Evolutionary conservation across 23 red algal genomes (phyloP).

Genomic region (Gracilaria gracilis): DNA sequence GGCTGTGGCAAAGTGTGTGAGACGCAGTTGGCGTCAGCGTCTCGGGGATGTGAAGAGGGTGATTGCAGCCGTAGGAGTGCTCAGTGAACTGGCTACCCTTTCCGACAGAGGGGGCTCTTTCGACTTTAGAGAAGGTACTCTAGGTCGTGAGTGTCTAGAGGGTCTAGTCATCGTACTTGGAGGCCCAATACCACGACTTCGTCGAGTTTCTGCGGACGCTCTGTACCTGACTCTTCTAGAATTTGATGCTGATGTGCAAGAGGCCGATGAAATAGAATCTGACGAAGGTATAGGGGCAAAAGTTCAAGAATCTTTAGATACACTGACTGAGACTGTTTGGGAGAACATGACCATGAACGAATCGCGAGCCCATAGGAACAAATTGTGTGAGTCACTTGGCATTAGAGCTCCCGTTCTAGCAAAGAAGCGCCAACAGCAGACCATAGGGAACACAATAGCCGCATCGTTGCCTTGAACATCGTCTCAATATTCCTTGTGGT

Average conservation of each 20-base stretch:
- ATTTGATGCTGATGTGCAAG: conserved; percentile 14
- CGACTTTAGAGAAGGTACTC: conserved; percentile 35
- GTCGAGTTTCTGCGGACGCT: conserved; percentile 55
- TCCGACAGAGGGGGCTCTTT: conserved; percentile 20
- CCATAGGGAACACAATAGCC: not conserved
- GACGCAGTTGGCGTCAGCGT: conserved; percentile 40
- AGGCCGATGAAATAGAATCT: not conserved
- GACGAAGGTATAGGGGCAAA: not conserved
- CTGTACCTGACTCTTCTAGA: conserved; percentile 55
- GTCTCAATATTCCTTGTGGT: not conserved
- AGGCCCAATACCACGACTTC: conserved; percentile 55
- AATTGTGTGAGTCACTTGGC: conserved; percentile 43
- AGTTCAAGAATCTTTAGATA: conserved; percentile 33
- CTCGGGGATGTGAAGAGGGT: conserved; percentile 52
- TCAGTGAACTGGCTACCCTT: conserved; percentile 41
- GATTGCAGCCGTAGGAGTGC: conserved; percentile 26
- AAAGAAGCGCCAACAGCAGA: not conserved
- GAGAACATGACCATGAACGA: conserved; percentile 24
- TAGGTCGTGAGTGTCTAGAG: conserved; percentile 57
- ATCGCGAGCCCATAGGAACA: conserved; percentile 29
- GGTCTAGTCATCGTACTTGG: conserved; percentile 56
- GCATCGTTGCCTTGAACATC: not conserved
- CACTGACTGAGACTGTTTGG: conserved; percentile 54
- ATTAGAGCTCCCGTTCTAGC: conserved; percentile 23
- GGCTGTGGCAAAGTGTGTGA: conserved; percentile 17